A percentile compares a stretch with the other conserved stretches of the same genome.
These are phyloP conservation scores for Taiwanofungus camphoratus DNA, from an alignment of 1,284 basidiomycete species.

Conservation along the genomic window DNA sequence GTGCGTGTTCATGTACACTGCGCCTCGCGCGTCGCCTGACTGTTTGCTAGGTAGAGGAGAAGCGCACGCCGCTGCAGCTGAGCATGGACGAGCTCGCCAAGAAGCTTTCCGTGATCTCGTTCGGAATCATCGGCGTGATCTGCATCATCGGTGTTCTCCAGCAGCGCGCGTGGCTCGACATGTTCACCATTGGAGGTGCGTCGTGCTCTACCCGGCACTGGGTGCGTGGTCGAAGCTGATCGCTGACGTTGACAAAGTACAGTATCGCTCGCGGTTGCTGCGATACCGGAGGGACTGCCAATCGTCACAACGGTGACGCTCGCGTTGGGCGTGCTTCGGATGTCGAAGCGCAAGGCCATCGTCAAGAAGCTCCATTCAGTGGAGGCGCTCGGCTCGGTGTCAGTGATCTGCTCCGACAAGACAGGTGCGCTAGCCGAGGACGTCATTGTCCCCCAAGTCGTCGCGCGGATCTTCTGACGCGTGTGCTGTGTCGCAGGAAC, in stretches of 20 bases:
- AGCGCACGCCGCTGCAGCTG: conserved; percentile 88
- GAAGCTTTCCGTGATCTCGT: conserved; percentile 85
- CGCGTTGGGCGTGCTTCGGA: conserved; percentile 88
- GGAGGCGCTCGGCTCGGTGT: conserved; percentile 90
- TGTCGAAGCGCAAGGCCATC: conserved; percentile 93
- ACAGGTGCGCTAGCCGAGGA: no score
- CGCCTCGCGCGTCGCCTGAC: not conserved
- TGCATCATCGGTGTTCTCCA: conserved; percentile 89
- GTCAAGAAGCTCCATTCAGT: conserved; percentile 97
- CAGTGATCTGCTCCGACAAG: conserved; percentile 97
- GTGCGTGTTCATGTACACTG: conserved; percentile 37
- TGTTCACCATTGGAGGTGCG: conserved; percentile 97
- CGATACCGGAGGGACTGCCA: conserved; percentile 94
- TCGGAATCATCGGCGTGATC: conserved; percentile 90
- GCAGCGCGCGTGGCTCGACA: conserved; percentile 88
- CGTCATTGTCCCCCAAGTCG: no score
- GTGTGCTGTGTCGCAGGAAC: conserved; percentile 57
- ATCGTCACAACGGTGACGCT: conserved; percentile 98
- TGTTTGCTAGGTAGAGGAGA: conserved; percentile 72
- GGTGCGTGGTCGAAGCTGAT: conserved; percentile 10
- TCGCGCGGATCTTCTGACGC: no score
- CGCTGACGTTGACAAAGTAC: conserved; percentile 20
- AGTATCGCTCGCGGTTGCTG: conserved; percentile 96
- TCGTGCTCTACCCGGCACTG: conserved; percentile 1
- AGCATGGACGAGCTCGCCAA: conserved; percentile 97